phyloP scores from a whole-genome alignment of 2,329 filamentous ascomycete genomes.

The Xylaria polymorpha region DNA sequence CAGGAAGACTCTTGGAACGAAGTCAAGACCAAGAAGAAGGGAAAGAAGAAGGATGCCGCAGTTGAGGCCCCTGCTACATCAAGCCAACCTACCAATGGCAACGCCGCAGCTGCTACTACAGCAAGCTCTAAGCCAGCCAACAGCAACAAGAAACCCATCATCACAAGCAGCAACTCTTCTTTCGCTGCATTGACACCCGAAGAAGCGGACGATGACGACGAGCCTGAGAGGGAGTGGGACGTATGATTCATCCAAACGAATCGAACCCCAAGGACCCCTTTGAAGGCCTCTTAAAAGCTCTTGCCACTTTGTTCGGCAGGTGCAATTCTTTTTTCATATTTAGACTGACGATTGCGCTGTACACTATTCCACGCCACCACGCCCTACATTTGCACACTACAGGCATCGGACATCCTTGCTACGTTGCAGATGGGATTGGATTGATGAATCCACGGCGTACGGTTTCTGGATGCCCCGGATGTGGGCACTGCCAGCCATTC shows the following conservation, averaged over 20 bases:
- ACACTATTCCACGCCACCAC: constrained; percentile 40
- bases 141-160: constrained; percentile 47
- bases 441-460: constrained; percentile 38
- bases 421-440: constrained; percentile 42
- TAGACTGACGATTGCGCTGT: constrained; percentile 43
- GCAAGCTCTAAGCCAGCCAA: constrained; percentile 43
- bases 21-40: constrained; percentile 60
- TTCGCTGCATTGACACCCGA: constrained; percentile 51
- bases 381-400: constrained; percentile 35
- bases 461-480: constrained; percentile 37
- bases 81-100: constrained; percentile 38
- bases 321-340: constrained; percentile 31
- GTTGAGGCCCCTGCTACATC: constrained; percentile 49
- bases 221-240: constrained; percentile 52
- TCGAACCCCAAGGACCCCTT: constrained; percentile 9
- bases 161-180: constrained; percentile 50
- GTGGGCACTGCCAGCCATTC: constrained; percentile 36
- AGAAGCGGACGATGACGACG: constrained; percentile 48
- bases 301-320: constrained; percentile 8
- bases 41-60: constrained; percentile 57
- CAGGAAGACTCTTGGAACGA: constrained; percentile 68
- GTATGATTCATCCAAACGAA: constrained; percentile 45
- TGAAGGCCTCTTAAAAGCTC: constrained; percentile 22
- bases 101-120: constrained; percentile 34
- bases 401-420: constrained; percentile 37